These are phyloP conservation scores for Boletus tomentosulus DNA, from an alignment of 768 basidiomycete genomes.

Conservation along the genomic window DNA sequence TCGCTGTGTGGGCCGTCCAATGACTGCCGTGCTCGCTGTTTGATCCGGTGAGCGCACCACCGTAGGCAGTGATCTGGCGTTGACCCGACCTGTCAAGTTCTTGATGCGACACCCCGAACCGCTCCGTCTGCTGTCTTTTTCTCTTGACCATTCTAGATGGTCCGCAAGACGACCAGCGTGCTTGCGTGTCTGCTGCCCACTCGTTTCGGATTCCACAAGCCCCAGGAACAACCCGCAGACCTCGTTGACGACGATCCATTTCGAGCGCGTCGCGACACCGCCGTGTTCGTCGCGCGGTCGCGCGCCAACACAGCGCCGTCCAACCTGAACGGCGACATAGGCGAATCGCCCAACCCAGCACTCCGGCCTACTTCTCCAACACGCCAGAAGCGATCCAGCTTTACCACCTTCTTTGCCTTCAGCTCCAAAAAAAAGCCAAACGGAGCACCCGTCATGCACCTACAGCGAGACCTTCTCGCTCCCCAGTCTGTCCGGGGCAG, in stretches of 20 bases:
- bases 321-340: constrained; percentile 52
- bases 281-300: constrained; percentile 15
- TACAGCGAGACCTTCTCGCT: constrained; percentile 3
- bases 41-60: not conserved
- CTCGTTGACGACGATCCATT: constrained; percentile 25
- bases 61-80: not conserved
- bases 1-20: constrained; percentile 16
- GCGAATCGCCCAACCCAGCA: constrained; percentile 50
- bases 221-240: constrained; percentile 30
- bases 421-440: constrained; percentile 21
- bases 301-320: constrained; percentile 28
- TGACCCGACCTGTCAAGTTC: not conserved
- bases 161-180: constrained; percentile 30
- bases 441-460: constrained; percentile 2
- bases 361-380: constrained; percentile 17
- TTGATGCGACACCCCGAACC: constrained; percentile 7
- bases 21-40: constrained; percentile 6
- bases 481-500: constrained; percentile 8
- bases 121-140: not conserved
- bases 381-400: constrained; percentile 44
- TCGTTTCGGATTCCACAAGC: constrained; percentile 29
- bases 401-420: constrained; percentile 27
- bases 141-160: constrained; percentile 26
- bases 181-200: constrained; percentile 37
- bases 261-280: constrained; percentile 10